Base-by-base conservation (phyloP, 2,329 filamentous ascomycete species). In the Lizonia empirigonia region DNA sequence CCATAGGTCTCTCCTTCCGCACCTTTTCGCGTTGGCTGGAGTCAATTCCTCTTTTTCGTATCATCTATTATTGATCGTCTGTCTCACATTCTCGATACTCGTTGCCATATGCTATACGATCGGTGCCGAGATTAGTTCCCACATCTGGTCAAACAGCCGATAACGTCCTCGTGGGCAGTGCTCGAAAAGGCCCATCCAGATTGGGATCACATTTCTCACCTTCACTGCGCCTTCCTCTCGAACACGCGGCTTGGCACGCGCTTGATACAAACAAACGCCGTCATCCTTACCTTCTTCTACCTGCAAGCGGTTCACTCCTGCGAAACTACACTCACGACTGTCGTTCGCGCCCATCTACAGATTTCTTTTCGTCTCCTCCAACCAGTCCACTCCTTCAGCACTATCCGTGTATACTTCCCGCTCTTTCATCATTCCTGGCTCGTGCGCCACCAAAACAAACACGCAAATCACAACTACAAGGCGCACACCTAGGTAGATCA, bases 311-410 rank as follows among this genome's bases (percentile, higher is more conserved):
- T 54, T 53, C 50, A 62, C 59, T 38, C 8, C 50, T 60, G 53
- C 55, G 19, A 48, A 36, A 58, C 37, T 39, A 29, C 22, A 59
- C n/a, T 40, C 39, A 35, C 44, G 39, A 40, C 47, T 38, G 52
- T 38, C 30, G 27, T 36, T 51, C 52, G 44, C 41, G 34, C 50
- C 37, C 23, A 6, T 23, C 32, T 24, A 42, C 53, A 44, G 19
- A 48, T 41, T 57, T 63, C 37, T 63, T 64, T 53, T 41, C 48
- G 49, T 53, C 66, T 44, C 38, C 22, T 47, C 46, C 56, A 64
- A 70, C 68, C 67, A 57, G 47, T 69, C 56, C 69, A 63, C 64
- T 73, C 70, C n/a, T 71, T 73, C 62, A 51, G 56, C 39, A 50
- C 32, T 52, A 44, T 34, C 48, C 54, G 23, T 58, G 67, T 66